Conservation (phyloP, 1,284 basidiomycete genomes). For the Puccinia horiana region DNA sequence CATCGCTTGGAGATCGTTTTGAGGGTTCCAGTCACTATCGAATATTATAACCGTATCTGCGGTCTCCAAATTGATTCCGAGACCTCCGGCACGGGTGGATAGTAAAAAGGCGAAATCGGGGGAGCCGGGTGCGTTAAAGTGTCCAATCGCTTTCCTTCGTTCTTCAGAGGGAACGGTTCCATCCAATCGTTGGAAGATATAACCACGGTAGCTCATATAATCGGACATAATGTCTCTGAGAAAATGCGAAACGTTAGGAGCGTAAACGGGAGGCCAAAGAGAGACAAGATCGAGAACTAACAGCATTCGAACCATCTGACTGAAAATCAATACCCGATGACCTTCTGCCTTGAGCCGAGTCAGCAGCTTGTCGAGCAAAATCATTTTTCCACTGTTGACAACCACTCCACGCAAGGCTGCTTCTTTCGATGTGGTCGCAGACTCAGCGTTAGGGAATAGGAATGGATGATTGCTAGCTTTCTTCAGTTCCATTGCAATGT, state of each 20-base stretch:
- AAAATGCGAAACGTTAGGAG: background rate
- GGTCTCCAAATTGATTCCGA: conserved; percentile 66
- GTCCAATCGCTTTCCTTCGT: conserved; percentile 79
- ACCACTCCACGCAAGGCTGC: conserved; percentile 66
- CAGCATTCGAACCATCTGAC: conserved; percentile 98
- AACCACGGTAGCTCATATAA: conserved; percentile 87
- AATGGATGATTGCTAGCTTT: conserved; percentile 80
- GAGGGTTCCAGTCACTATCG: conserved; percentile 78
- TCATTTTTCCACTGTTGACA: conserved; percentile 63
- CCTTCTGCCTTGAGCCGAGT: conserved; percentile 61
- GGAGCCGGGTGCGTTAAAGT: conserved; percentile 72
- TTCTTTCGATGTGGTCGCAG: conserved; percentile 71
- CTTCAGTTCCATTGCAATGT: conserved; percentile 59
- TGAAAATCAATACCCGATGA: conserved; percentile 64
- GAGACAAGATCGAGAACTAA: conserved; percentile 49
- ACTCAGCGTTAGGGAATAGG: conserved; percentile 93
- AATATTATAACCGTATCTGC: conserved; percentile 99
- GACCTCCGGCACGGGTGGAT: conserved; percentile 57
- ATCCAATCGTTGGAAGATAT: conserved; percentile 78
- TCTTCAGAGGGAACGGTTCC: conserved; percentile 73
- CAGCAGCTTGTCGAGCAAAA: conserved; percentile 61
- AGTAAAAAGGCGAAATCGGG: conserved; percentile 65
- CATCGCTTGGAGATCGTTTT: conserved; percentile 99
- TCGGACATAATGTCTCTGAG: conserved; percentile 86
- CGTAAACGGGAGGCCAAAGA: background rate